phyloP scores from a whole-genome alignment of 208 protist species.

The Crithidia fasciculata region DNA sequence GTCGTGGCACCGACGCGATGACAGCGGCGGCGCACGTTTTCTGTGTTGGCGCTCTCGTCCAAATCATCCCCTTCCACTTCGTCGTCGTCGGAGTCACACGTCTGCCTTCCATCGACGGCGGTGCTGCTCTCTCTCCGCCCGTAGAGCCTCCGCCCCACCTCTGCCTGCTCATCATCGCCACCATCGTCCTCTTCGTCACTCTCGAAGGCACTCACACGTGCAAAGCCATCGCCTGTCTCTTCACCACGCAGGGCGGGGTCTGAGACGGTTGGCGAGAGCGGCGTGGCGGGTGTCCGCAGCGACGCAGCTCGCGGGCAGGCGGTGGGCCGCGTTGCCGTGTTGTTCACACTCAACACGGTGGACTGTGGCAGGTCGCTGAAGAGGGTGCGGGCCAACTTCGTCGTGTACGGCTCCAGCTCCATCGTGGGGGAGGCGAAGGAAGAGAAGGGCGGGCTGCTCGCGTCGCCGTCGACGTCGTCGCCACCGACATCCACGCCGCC shows the following conservation, averaged over 20 bases:
- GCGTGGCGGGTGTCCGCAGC: slow-evolving; percentile 3
- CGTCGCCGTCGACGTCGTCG: not conserved
- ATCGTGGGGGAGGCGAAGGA: slow-evolving; percentile 14
- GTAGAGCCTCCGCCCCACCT: not conserved
- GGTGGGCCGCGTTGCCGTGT: slow-evolving; percentile 21
- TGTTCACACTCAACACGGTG: slow-evolving; percentile 68
- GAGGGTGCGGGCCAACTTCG: slow-evolving; percentile 71
- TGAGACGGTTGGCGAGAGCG: not conserved
- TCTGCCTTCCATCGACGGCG: no score
- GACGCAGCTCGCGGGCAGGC: not conserved
- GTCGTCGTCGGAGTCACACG: not conserved
- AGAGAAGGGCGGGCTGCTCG: not conserved
- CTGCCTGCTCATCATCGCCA: not conserved
- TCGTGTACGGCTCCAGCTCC: slow-evolving; percentile 83
- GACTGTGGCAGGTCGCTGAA: slow-evolving; percentile 70
- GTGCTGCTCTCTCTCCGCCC: no score
- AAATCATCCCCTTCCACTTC: not conserved
- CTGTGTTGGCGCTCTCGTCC: not conserved
- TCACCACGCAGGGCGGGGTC: not conserved
- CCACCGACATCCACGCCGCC: not conserved
- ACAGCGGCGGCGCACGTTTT: not conserved
- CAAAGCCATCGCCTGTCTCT: no score
- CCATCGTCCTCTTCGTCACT: not conserved
- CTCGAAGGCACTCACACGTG: not conserved
- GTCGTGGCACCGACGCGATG: no score